These are phyloP conservation scores for Phoma sp. DNA, from an alignment of 2,329 filamentous ascomycete genomes.

Conservation along the genomic window DNA sequence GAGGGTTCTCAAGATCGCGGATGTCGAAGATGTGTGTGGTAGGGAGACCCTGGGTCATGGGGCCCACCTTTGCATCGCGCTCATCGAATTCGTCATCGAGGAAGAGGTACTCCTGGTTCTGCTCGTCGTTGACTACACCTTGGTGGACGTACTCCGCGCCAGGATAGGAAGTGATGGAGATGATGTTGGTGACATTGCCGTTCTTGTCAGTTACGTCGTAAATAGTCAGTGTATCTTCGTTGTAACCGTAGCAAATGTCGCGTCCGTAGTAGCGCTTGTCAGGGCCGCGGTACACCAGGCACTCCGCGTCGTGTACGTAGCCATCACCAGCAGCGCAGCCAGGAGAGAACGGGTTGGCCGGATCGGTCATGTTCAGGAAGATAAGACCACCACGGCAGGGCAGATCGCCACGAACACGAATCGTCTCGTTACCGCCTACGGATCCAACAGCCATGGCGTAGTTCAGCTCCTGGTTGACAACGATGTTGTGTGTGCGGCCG, in stretches of 20 bases:
- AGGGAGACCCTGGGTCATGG: slow-evolving; percentile 38
- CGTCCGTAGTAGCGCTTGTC: slow-evolving; percentile 55
- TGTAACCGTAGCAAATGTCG: slow-evolving; percentile 64
- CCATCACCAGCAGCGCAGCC: slow-evolving; percentile 63
- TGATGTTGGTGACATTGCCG: slow-evolving; percentile 50
- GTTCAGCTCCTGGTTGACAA: slow-evolving; percentile 41
- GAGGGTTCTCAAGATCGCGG: slow-evolving; percentile 36
- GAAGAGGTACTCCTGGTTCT: slow-evolving; percentile 38
- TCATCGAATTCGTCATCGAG: slow-evolving; percentile 45
- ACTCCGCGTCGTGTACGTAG: slow-evolving; percentile 68
- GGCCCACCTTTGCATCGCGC: slow-evolving; percentile 36
- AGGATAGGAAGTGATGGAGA: slow-evolving; percentile 61
- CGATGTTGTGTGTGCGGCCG: slow-evolving; percentile 44
- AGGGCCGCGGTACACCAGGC: slow-evolving; percentile 61
- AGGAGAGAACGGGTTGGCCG: slow-evolving; percentile 58
- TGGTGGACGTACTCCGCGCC: slow-evolving; percentile 65
- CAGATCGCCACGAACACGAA: slow-evolving; percentile 32
- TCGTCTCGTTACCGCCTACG: slow-evolving; percentile 34
- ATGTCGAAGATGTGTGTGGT: slow-evolving; percentile 46
- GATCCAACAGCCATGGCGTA: slow-evolving; percentile 40
- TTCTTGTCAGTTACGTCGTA: slow-evolving; percentile 59
- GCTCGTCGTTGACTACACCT: slow-evolving; percentile 47
- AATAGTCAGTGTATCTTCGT: slow-evolving; percentile 60
- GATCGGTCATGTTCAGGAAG: slow-evolving; percentile 63
- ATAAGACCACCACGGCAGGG: slow-evolving; percentile 61